These are phyloP conservation scores for Amaranthus palmeri DNA, from an alignment of 148 eudicot species.

Conservation along the genomic window DNA sequence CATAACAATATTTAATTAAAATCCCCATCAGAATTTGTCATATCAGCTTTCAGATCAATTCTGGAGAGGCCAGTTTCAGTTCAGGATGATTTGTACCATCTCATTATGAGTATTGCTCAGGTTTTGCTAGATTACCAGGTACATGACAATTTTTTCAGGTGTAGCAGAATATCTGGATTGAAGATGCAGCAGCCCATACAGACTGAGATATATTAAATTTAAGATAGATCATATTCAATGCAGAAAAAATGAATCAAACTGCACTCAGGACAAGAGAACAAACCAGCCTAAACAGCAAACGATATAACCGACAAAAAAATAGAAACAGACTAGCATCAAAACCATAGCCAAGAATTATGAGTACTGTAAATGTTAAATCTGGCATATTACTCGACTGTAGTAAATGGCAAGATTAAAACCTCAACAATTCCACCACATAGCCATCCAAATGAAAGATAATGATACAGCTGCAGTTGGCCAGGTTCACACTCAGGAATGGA, in stretches of 20 bases:
- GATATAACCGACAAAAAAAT: neutral
- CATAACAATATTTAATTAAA: too few species aligned
- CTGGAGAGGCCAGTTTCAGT: neutral
- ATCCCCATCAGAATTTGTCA: neutral
- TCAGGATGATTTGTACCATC: neutral
- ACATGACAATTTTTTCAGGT: neutral
- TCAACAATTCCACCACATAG: constrained; percentile 91
- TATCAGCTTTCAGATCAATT: neutral
- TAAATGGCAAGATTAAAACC: constrained; percentile 34
- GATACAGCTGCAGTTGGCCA: constrained; percentile 80
- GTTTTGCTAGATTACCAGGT: neutral
- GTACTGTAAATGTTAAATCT: too few species aligned
- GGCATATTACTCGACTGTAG: neutral
- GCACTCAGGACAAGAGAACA: neutral
- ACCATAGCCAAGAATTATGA: too few species aligned
- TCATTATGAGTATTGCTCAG: too few species aligned
- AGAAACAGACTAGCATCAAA: neutral
- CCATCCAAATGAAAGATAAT: constrained; percentile 94
- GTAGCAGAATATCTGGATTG: neutral
- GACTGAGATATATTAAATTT: neutral
- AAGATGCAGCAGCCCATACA: neutral
- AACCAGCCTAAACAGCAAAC: neutral
- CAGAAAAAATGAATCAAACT: neutral
- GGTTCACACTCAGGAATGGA: constrained; percentile 78
- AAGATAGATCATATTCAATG: neutral